Conservation (phyloP, 441 rosid species). For the Aquilaria agallochum region DNA sequence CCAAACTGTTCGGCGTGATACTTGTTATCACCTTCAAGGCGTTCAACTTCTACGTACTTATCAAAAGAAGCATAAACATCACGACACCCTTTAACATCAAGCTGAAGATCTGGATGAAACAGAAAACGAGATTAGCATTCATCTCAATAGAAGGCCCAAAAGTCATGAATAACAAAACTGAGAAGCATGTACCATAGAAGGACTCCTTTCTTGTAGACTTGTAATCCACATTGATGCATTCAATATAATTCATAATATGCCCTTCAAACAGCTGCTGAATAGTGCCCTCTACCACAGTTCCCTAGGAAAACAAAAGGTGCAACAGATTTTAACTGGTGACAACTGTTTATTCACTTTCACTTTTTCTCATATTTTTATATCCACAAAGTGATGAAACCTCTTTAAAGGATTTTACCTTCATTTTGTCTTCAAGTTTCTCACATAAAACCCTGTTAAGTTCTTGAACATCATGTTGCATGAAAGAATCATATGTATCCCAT, state of each 20-base stretch:
- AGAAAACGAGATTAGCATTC: slow-evolving; percentile 8
- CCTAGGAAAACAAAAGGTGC: slow-evolving; percentile 17
- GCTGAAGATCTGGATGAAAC: slow-evolving; percentile 37
- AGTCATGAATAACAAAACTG: neutral
- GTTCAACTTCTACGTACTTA: slow-evolving; percentile 53
- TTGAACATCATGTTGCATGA: slow-evolving; percentile 50
- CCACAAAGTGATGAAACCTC: neutral
- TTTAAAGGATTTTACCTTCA: slow-evolving; percentile 33
- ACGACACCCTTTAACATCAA: slow-evolving; percentile 51
- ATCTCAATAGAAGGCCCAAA: neutral
- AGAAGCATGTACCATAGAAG: slow-evolving; percentile 35
- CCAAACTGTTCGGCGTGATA: slow-evolving; percentile 55
- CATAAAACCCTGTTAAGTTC: slow-evolving; percentile 43
- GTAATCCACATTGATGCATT: slow-evolving; percentile 47
- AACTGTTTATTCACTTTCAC: too few relatives aligned
- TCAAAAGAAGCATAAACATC: slow-evolving; percentile 57
- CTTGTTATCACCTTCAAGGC: slow-evolving; percentile 54
- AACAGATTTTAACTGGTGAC: neutral
- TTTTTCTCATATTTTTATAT: neutral
- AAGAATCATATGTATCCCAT: slow-evolving; percentile 47
- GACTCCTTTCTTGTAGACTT: slow-evolving; percentile 49
- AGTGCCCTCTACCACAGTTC: slow-evolving; percentile 50
- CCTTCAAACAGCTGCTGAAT: slow-evolving; percentile 48
- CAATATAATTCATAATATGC: slow-evolving; percentile 44
- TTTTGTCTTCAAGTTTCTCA: slow-evolving; percentile 52